Evolutionary conservation across 2,329 filamentous ascomycete genomes (phyloP), one percentile per base, ranked within the genome.

Genomic region (Pleoardoris graminearum): DNA sequence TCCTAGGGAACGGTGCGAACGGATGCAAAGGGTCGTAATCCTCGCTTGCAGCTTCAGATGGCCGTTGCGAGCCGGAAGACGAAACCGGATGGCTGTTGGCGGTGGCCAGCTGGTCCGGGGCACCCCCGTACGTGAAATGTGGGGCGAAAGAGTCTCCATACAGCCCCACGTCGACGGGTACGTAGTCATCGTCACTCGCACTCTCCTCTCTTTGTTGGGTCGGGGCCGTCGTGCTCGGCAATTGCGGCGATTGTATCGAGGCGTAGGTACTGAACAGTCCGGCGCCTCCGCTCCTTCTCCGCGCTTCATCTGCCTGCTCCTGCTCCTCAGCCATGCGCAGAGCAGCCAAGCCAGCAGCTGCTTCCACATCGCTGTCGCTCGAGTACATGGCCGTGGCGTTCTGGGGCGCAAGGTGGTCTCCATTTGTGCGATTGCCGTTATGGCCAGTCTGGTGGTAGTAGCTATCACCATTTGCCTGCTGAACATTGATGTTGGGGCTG

Each of bases 341-440:
- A 60, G 91, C 91, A 68, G 89, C 83, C 46, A 95, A 77, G 14
- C 94, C 93, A 54, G 90, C 90, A 33, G 88, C 86, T 17, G 89
- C 93, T 72, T 97, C 93, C 0, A 89, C 85, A 67, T 97, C 93
- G 67, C 91, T 95, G 49, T 93, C 88, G 57, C 80, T 74, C 3
- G 62, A 59, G 48, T 72, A 73, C 8, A 57, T 62, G 4, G 68
- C 63, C 36, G 63, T 62, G 6, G 50, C 53, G 25, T 64, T 58
- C n/a, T 48, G 76, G 65, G 57, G 75, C 67, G 66, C 78, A 10
- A 75, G 67, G 55, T 77, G 76, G 38, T 63, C 58, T 2, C 79
- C 80, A 60, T 86, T 84, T 1, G 76, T 75, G 60, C 72, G 60
- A 65, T 63, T 59, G 58, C 70, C 62, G 66, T 74, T 66, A 55